Conservation (phyloP, 2,329 filamentous ascomycete species). For the Scytalidium lignicola region DNA sequence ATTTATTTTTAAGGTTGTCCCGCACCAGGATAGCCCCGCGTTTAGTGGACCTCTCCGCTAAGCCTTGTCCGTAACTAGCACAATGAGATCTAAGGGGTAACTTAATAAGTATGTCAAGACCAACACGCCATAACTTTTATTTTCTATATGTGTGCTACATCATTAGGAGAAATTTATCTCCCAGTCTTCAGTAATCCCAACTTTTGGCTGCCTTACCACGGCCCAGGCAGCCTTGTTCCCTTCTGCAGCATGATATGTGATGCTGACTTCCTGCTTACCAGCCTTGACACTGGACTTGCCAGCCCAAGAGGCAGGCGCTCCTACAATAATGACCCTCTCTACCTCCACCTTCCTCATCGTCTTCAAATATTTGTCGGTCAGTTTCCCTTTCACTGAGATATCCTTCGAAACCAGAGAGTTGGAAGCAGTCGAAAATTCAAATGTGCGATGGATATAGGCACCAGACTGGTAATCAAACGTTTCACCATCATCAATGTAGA, state of each 20-base stretch:
- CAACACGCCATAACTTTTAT: not conserved
- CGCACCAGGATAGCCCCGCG: not conserved
- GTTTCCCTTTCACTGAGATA: slow-evolving; percentile 49
- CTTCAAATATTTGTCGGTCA: slow-evolving; percentile 72
- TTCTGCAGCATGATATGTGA: slow-evolving; percentile 52
- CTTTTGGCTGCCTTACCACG: slow-evolving; percentile 57
- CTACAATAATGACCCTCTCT: slow-evolving; percentile 80
- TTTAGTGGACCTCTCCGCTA: not conserved
- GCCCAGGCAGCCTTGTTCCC: slow-evolving; percentile 56
- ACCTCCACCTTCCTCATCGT: slow-evolving; percentile 72
- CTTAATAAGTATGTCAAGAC: not conserved
- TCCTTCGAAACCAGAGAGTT: slow-evolving; percentile 66
- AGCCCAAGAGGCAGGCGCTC: slow-evolving; percentile 69
- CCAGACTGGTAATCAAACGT: slow-evolving; percentile 82
- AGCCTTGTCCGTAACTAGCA: too few relatives aligned
- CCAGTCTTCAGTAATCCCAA: slow-evolving; percentile 60
- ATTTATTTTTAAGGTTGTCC: not conserved
- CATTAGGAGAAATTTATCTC: slow-evolving; percentile 29
- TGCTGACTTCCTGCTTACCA: slow-evolving; percentile 49
- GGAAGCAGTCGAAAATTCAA: slow-evolving; percentile 53
- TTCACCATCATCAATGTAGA: slow-evolving; percentile 93
- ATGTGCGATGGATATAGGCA: slow-evolving; percentile 81
- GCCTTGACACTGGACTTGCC: slow-evolving; percentile 54
- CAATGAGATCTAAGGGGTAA: too few relatives aligned
- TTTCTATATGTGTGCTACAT: not conserved